Base-by-base conservation (phyloP, 306 rosid species). In the Astragalus glycyphyllos region DNA sequence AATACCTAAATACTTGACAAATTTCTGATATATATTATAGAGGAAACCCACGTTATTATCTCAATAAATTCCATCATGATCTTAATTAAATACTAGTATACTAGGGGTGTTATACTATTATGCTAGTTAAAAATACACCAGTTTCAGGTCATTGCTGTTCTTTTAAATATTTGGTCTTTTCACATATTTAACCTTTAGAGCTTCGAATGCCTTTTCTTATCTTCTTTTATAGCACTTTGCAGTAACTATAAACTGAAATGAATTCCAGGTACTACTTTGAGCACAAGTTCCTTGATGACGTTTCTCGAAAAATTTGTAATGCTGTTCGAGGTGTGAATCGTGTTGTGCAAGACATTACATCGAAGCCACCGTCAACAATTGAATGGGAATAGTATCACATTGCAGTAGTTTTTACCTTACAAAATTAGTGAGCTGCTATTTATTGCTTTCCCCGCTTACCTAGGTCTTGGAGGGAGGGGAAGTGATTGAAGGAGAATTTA, bases 291-390 rank as follows among this genome's bases (percentile, higher is more conserved):
- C 90, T 90, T 35, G 87, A 76, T 4, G 85, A 94, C 51, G 97
- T 90, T 23, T 46, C 96, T 4, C 85, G 91, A 35, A 94, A 91
- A 87, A 94, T 94, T 32, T 94, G 98, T 73, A 90, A 91, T 44
- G 84, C 87, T 42, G 92, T 94, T 49, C 91, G 95, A 3, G 98
- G 96, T 8, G 95, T 94, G 58, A 94, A 94, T 81, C 85, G 96
- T 13, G 96, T 94, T 41, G 90, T 86, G 65, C 92, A 81, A 65
- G 97, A 94, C 81, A 89, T 94, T 67, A 94, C 97, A 0, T 94
- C 97, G n/a, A 94, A 94, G 88, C 98, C 97, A 16, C 98, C 98
- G 13, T 89, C 98, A 26, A 94, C 98, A 31, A 94, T 94, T 62
- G 98, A 94, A 75, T 94, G 97, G 97, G 98, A 94, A 83, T 93